phyloP scores from a whole-genome alignment of 352 stramenopile species.

The Phytophthora pseudosyringae region DNA sequence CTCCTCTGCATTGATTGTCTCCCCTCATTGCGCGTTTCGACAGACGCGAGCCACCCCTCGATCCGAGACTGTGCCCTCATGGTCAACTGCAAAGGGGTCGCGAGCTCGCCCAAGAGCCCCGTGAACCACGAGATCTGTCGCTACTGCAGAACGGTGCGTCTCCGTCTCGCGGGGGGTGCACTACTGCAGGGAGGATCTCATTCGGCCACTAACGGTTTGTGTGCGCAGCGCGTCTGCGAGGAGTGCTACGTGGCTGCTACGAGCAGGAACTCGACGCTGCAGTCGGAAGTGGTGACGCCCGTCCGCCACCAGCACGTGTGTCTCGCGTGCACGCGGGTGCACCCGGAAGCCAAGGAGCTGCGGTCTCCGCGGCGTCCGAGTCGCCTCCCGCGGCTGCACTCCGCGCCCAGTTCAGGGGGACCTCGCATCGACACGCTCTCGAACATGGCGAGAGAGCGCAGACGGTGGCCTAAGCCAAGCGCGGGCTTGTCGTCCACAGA shows the following conservation, averaged over 20 bases:
- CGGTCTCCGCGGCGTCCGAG: conserved; percentile 11
- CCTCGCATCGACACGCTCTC: conserved; percentile 22
- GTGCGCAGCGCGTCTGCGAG: conserved; percentile 35
- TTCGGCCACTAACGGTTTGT: conserved; percentile 4
- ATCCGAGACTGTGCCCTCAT: conserved; percentile 7
- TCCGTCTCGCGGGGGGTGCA: not conserved
- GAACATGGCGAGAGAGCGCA: conserved; percentile 22
- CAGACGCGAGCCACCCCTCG: conserved; percentile 1
- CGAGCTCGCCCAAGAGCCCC: not conserved
- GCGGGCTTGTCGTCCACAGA: conserved; percentile 3
- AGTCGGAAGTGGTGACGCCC: not conserved
- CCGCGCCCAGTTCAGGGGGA: conserved; percentile 15
- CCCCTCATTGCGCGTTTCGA: conserved; percentile 23
- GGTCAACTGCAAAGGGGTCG: conserved; percentile 36
- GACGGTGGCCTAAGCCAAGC: not conserved
- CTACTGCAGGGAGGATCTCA: no score
- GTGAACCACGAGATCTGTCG: conserved; percentile 34
- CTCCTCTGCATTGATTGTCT: conserved; percentile 24
- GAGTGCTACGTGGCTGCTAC: conserved; percentile 24
- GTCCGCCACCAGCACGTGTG: conserved; percentile 31
- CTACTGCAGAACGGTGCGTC: conserved; percentile 36
- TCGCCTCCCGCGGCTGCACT: conserved; percentile 26
- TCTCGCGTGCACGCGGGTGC: conserved; percentile 28
- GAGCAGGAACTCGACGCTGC: conserved; percentile 5
- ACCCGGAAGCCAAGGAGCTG: conserved; percentile 8